Base-by-base conservation (phyloP, 2,329 filamentous ascomycete species). In the Penicillium hesseltinei region DNA sequence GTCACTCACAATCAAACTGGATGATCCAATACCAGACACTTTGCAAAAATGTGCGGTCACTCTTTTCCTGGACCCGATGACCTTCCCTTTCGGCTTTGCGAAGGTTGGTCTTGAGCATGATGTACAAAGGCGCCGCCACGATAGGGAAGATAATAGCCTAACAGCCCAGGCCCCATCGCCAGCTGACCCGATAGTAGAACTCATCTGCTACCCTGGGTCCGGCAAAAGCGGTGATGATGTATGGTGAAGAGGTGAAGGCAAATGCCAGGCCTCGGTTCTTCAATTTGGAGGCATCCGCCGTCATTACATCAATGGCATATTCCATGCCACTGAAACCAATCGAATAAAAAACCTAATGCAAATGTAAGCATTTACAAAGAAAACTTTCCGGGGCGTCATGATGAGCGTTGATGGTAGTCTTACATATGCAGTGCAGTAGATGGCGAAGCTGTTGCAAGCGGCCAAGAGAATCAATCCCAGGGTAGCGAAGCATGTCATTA, bases 251-350 rank as follows among this genome's bases (percentile, higher is more conserved):
- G 9, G 82, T 80, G 58, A 87, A 81, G 0, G 84, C 85, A 57
- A 83, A 82, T 59, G 84, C 82, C 40, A 89, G 76, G 19, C 81
- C 82, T 66, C 86, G 79, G 64, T 87, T 86, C 57, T 78, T 80
- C 42, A 88, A 74, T 3, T 77, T 78, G 0, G 86, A 83, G 0
- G 83, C 84, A 63, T 89, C 86, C 25, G 85, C 82, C 31, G 85
- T 80, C 66, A 88, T 82, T 33, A 88, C 79, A 54, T 78, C 79
- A 1, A 87, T 68, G 35, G 78, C 79, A 65, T 84, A 87, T 21
- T 75, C 75, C 31, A 88, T 75, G 6, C 83, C 83, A n/a, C 80
- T 76, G 53, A 59, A 83, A 2, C 85, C 85, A 39, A 84, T 77
- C 61, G 77, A 78, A 65, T 84, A 86, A 56, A 88, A 82, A 1